Percentiles rank a stretch among this genome's conserved stretches.
These are phyloP conservation scores for Ustulina deusta DNA, from an alignment of 2,329 filamentous ascomycete genomes.

Conservation along the genomic window DNA sequence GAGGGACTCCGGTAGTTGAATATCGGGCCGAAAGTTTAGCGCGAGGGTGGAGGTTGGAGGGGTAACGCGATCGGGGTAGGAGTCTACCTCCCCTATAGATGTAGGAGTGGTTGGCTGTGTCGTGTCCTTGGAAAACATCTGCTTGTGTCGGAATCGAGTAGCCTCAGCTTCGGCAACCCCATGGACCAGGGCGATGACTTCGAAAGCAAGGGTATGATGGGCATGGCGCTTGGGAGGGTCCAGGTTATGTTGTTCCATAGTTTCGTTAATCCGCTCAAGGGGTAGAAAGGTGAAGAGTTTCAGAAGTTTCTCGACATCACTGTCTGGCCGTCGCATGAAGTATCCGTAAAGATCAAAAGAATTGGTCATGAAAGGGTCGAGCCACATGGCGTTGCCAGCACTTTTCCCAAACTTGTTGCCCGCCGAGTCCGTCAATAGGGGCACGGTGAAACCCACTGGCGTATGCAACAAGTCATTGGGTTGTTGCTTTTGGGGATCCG, in stretches of 20 bases:
- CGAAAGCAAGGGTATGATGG: conserved; percentile 84
- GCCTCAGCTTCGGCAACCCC: conserved; percentile 72
- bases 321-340: conserved; percentile 85
- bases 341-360: conserved; percentile 91
- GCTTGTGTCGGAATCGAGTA: conserved; percentile 67
- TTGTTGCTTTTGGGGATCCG: conserved; percentile 57
- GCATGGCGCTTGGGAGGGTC: conserved; percentile 80
- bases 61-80: conserved; percentile 38
- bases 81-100: conserved; percentile 33
- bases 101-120: not conserved
- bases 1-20: conserved; percentile 70
- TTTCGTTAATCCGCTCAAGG: conserved; percentile 70
- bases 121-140: conserved; percentile 58
- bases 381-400: conserved; percentile 93
- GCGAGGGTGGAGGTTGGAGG: conserved; percentile 58
- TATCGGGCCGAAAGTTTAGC: conserved; percentile 60
- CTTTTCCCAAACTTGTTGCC: conserved; percentile 96
- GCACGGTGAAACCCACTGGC: conserved; percentile 90
- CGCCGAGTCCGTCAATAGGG: conserved; percentile 84
- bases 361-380: conserved; percentile 83
- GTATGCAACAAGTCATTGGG: conserved; percentile 60
- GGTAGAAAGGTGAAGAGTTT: conserved; percentile 93
- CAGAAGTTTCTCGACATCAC: conserved; percentile 82
- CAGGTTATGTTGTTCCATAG: conserved; percentile 75
- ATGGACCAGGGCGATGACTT: conserved; percentile 85